These are phyloP conservation scores for Rhodomyrtus psidioides DNA, from an alignment of 441 rosid species.

Conservation along the genomic window DNA sequence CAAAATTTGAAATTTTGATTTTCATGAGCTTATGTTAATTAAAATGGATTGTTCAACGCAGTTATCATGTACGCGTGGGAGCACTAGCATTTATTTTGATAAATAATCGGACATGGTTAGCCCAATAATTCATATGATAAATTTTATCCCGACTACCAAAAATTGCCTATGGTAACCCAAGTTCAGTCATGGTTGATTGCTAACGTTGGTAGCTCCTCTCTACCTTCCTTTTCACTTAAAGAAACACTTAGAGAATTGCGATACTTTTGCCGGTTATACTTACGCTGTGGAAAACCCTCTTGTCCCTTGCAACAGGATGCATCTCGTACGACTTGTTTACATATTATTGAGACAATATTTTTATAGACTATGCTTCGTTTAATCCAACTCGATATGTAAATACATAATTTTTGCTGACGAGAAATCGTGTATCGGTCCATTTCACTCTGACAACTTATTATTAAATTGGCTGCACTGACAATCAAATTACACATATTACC, in stretches of 20 bases:
- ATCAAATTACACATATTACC: background rate
- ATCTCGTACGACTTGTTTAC: background rate
- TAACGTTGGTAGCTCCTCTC: background rate
- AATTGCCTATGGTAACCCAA: background rate
- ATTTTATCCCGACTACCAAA: no score
- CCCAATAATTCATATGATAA: background rate
- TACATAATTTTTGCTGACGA: background rate
- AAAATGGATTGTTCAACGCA: background rate
- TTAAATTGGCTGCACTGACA: no score
- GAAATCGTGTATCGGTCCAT: no score
- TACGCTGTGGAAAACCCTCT: background rate
- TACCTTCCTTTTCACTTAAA: background rate
- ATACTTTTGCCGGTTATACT: background rate
- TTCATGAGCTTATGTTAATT: background rate
- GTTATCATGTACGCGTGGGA: no score
- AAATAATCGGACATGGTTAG: background rate
- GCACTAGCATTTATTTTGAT: no score
- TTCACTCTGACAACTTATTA: no score
- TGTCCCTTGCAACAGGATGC: background rate
- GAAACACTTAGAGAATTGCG: background rate
- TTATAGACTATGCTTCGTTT: no score
- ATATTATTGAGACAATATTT: no score
- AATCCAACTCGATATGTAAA: no score
- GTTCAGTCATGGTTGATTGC: background rate
- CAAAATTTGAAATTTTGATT: background rate